phyloP scores from a whole-genome alignment of 2,329 filamentous ascomycete genomes.

The Paraphaeosphaeria sporulosa region DNA sequence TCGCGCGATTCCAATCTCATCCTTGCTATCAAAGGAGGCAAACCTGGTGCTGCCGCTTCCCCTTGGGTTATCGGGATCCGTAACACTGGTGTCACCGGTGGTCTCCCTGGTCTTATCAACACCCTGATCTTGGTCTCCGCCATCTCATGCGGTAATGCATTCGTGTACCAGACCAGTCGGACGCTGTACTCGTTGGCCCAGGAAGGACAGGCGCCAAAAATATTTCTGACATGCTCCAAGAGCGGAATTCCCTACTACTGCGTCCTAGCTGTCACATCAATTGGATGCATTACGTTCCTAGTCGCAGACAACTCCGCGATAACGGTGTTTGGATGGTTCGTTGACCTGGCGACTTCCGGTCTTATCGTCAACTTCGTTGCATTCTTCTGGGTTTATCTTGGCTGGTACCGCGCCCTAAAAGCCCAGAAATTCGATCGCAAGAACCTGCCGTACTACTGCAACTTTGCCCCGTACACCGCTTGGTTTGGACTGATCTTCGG shows the following conservation, averaged over 20 bases:
- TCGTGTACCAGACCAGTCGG: conserved; percentile 63
- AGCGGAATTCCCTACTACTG: conserved; percentile 52
- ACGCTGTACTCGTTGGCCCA: conserved; percentile 59
- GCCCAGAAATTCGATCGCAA: conserved; percentile 64
- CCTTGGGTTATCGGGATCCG: conserved; percentile 70
- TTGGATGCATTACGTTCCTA: conserved; percentile 53
- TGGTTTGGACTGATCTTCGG: conserved; percentile 61
- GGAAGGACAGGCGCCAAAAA: conserved; percentile 60
- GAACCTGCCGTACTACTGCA: conserved; percentile 57
- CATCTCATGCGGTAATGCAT: conserved; percentile 73
- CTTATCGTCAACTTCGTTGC: conserved; percentile 64
- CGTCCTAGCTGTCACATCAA: conserved; percentile 27
- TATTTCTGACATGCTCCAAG: conserved; percentile 59
- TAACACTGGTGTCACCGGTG: conserved; percentile 70
- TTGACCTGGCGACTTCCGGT: conserved; percentile 55
- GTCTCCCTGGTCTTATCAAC: conserved; percentile 76
- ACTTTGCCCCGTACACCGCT: conserved; percentile 62
- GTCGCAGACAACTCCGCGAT: conserved; percentile 55
- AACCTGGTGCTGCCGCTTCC: conserved; percentile 54
- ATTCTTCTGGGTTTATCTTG: conserved; percentile 51
- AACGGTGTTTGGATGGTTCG: conserved; percentile 71
- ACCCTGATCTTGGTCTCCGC: conserved; percentile 77
- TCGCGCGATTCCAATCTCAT: neutral
- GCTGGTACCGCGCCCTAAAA: conserved; percentile 5
- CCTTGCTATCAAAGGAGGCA: conserved; percentile 12